Evolutionary conservation across 148 eudicot genomes (phyloP).

Genomic region (Fagopyrum esculentum): DNA sequence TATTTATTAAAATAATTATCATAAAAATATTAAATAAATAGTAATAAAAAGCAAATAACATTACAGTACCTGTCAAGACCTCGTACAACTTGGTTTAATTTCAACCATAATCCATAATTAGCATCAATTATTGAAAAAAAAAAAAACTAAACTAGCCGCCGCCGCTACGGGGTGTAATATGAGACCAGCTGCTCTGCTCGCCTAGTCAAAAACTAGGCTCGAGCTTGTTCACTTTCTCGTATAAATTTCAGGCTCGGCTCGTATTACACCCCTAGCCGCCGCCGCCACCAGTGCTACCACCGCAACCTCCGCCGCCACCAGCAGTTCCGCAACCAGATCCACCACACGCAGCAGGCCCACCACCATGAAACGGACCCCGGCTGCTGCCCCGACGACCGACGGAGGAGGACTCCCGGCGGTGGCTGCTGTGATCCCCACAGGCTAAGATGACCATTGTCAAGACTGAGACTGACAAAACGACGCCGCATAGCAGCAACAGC

Average conservation of each 20-base stretch:
- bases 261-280: no score
- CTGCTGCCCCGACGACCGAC: neutral
- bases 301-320: slow-evolving; percentile 4
- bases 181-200: no score
- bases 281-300: neutral
- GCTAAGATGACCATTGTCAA: neutral
- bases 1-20: no score
- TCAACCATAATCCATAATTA: neutral
- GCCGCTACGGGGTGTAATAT: no score
- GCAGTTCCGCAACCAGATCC: slow-evolving; percentile 6
- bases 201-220: no score
- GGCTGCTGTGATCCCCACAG: neutral
- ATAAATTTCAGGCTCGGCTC: no score
- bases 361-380: neutral
- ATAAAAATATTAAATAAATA: no score
- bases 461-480: neutral
- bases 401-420: neutral
- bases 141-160: neutral
- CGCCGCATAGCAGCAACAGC: neutral
- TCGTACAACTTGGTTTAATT: neutral
- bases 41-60: neutral
- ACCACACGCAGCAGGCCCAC: slow-evolving; percentile 1
- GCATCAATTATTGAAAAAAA: neutral
- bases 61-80: neutral
- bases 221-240: no score